These are phyloP conservation scores for Aspergillus cavernicola DNA, from an alignment of 495 filamentous ascomycete species.

Conservation along the genomic window DNA sequence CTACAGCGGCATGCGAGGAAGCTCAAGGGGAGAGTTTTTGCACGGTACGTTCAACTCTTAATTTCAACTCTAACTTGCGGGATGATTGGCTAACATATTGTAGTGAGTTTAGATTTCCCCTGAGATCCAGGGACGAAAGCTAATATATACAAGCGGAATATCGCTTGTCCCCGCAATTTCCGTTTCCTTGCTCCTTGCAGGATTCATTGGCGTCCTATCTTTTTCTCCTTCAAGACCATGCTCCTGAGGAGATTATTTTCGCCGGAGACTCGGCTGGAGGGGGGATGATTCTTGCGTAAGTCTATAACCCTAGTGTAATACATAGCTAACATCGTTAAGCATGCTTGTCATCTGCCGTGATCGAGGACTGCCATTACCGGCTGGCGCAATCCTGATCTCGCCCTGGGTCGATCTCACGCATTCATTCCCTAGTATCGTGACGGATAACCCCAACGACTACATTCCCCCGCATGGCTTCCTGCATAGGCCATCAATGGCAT, in stretches of 20 bases:
- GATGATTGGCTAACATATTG: constrained; percentile 20
- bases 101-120: constrained; percentile 31
- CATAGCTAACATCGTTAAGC: constrained; percentile 30
- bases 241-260: constrained; percentile 72
- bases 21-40: constrained; percentile 81
- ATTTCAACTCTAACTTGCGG: background rate
- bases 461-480: constrained; percentile 84
- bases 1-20: constrained; percentile 94
- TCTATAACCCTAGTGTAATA: background rate
- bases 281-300: constrained; percentile 71
- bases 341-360: constrained; percentile 80
- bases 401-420: constrained; percentile 95
- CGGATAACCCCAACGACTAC: constrained; percentile 72
- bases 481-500: constrained; percentile 75
- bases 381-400: constrained; percentile 84
- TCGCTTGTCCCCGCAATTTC: constrained; percentile 86
- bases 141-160: constrained; percentile 56
- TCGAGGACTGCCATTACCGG: constrained; percentile 73
- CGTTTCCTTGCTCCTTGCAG: constrained; percentile 86
- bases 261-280: constrained; percentile 91
- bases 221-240: constrained; percentile 68
- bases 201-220: constrained; percentile 88
- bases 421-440: constrained; percentile 83
- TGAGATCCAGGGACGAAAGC: background rate
- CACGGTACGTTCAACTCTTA: constrained; percentile 44